These are phyloP conservation scores for Xylaria telfairii DNA, from an alignment of 495 filamentous ascomycete species.

Conservation along the genomic window DNA sequence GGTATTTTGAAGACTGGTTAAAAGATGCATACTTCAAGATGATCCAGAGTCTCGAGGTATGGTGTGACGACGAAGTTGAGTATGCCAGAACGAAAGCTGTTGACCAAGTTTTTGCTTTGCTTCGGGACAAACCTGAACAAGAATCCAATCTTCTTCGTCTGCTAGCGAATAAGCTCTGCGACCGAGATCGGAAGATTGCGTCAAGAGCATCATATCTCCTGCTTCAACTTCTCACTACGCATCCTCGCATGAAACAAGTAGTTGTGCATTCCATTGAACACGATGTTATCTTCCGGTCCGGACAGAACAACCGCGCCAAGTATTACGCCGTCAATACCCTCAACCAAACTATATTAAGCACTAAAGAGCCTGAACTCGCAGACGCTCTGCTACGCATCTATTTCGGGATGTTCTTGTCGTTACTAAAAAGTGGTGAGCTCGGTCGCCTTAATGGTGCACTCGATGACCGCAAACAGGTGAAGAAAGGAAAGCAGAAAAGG, in stretches of 20 bases:
- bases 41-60: conserved; percentile 84
- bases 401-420: conserved; percentile 79
- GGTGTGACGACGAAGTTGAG: conserved; percentile 93
- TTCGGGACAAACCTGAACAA: conserved; percentile 96
- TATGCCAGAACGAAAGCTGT: conserved; percentile 85
- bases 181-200: conserved; percentile 90
- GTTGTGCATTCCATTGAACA: conserved; percentile 83
- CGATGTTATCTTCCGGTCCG: conserved; percentile 85
- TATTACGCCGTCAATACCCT: conserved; percentile 97
- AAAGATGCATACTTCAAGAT: conserved; percentile 92
- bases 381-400: conserved; percentile 85
- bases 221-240: conserved; percentile 83
- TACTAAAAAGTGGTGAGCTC: conserved; percentile 67
- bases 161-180: conserved; percentile 94
- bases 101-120: conserved; percentile 84
- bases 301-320: conserved; percentile 84
- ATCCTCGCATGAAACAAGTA: conserved; percentile 90
- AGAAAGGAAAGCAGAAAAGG: conserved; percentile 39
- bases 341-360: conserved; percentile 91
- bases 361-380: conserved; percentile 81
- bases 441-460: conserved; percentile 33
- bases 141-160: conserved; percentile 91
- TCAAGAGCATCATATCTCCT: conserved; percentile 90
- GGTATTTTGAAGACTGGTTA: conserved; percentile 94
- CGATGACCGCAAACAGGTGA: conserved; percentile 29